Conservation (phyloP, 2,329 filamentous ascomycete genomes). For the Juglanconis juglandina region DNA sequence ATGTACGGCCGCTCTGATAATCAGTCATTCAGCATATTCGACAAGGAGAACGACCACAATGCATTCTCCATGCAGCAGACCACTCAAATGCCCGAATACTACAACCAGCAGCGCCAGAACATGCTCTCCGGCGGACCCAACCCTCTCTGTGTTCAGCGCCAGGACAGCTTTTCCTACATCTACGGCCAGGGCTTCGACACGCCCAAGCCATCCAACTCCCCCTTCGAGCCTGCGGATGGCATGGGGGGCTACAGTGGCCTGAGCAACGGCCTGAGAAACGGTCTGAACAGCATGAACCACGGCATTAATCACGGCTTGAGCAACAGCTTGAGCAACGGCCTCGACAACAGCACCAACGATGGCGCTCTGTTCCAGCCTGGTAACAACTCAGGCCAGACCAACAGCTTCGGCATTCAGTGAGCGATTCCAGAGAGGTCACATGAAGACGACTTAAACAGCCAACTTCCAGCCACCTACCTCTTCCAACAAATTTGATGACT, state of each 20-base stretch:
- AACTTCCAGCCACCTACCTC: background rate
- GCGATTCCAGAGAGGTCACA: background rate
- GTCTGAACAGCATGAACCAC: background rate
- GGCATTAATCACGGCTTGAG: background rate
- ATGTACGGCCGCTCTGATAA: slow-evolving; percentile 1
- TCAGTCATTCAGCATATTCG: background rate
- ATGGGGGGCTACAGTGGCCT: slow-evolving; percentile 1
- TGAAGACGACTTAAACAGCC: background rate
- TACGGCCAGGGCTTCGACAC: slow-evolving; percentile 7
- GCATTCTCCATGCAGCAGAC: slow-evolving; percentile 13
- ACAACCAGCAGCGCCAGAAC: slow-evolving; percentile 6
- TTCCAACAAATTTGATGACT: background rate
- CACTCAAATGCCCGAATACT: background rate
- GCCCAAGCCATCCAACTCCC: slow-evolving; percentile 1
- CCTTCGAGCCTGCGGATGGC: slow-evolving; percentile 2
- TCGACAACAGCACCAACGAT: background rate
- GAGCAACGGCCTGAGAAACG: background rate
- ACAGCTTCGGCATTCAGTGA: slow-evolving; percentile 5
- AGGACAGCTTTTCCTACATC: slow-evolving; percentile 23
- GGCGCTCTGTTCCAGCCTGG: slow-evolving; percentile 13
- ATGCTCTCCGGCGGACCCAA: slow-evolving; percentile 27
- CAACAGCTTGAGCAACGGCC: background rate
- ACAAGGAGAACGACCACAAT: slow-evolving; percentile 25
- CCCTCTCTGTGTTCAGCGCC: slow-evolving; percentile 31
- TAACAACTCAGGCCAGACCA: background rate